These are phyloP conservation scores for Gastrodia elata DNA, from an alignment of 106 monocot genomes.

Conservation along the genomic window DNA sequence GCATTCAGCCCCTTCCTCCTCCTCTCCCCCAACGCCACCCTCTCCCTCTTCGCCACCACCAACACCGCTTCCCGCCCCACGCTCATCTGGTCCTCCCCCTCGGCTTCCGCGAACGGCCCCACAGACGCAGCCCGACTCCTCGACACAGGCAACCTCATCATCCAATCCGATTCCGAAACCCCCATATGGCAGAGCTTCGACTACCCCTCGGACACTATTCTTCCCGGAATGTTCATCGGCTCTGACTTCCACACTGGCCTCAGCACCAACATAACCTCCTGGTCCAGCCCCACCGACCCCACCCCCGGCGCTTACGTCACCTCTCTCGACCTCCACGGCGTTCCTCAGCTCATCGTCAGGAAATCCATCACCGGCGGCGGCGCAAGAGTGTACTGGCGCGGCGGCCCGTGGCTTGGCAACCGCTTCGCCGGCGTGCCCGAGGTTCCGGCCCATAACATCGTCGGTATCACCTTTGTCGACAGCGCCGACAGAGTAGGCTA, in stretches of 20 bases:
- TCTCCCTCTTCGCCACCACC: background rate
- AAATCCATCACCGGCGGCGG: too few species aligned
- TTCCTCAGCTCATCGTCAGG: background rate
- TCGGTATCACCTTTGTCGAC: conserved; percentile 3
- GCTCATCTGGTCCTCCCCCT: background rate
- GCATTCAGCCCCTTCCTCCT: background rate
- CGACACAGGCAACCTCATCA: conserved; percentile 5
- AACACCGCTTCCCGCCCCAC: background rate
- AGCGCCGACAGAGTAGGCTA: background rate
- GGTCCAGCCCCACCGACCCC: background rate
- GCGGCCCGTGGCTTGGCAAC: conserved; percentile 11
- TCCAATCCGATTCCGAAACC: background rate
- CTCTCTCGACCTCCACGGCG: background rate
- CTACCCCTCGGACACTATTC: background rate
- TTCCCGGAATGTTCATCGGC: background rate
- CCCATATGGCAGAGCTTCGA: background rate
- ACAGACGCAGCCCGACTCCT: background rate
- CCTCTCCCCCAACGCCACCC: conserved; percentile 1
- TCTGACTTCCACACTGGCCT: background rate
- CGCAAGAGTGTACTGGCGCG: background rate
- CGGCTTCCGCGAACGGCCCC: background rate
- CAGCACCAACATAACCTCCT: background rate
- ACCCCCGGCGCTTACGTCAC: background rate
- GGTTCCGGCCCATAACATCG: background rate
- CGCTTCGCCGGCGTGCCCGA: background rate